A percentile compares a stretch with the other conserved stretches of the same genome.
Evolutionary conservation across 768 basidiomycete genomes (phyloP).

Genomic region (Suillus plorans): DNA sequence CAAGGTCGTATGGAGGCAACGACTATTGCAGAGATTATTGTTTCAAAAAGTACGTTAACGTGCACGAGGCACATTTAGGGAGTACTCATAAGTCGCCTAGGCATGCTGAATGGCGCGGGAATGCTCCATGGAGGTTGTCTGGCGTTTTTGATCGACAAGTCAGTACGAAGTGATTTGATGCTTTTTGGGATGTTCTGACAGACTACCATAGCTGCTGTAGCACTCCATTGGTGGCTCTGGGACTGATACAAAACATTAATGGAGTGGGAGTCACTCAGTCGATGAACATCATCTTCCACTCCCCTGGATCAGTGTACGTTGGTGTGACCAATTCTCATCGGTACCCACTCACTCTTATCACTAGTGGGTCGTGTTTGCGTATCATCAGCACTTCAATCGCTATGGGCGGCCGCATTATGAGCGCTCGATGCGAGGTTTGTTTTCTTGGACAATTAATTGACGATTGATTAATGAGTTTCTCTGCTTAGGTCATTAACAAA

Average conservation of each 20-base stretch:
- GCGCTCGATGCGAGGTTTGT: slow-evolving; percentile 67
- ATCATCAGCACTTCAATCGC: slow-evolving; percentile 66
- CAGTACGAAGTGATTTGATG: slow-evolving; percentile 15
- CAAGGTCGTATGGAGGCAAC: slow-evolving; percentile 58
- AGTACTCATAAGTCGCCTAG: slow-evolving; percentile 30
- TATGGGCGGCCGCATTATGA: slow-evolving; percentile 69
- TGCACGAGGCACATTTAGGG: neutral
- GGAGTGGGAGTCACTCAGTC: slow-evolving; percentile 76
- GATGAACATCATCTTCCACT: slow-evolving; percentile 68
- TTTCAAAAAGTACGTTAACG: slow-evolving; percentile 53
- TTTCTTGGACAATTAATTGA: neutral
- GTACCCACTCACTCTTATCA: slow-evolving; percentile 8
- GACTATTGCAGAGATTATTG: slow-evolving; percentile 60
- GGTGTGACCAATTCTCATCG: slow-evolving; percentile 2
- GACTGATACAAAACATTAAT: slow-evolving; percentile 56
- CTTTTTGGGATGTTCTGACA: slow-evolving; percentile 2
- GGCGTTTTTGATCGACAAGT: slow-evolving; percentile 76
- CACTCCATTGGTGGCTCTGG: slow-evolving; percentile 67
- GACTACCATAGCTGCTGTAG: slow-evolving; percentile 53
- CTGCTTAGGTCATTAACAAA: slow-evolving; percentile 55
- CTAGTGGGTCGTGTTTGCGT: slow-evolving; percentile 56
- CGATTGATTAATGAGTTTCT: slow-evolving; percentile 5
- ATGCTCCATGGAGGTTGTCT: slow-evolving; percentile 78
- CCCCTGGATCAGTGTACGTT: slow-evolving; percentile 62
- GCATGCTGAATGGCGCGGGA: slow-evolving; percentile 74